Evolutionary conservation across 2,329 filamentous ascomycete species (phyloP), one percentile per base, ranked within the genome.

Genomic region (Alternaria consortialis): DNA sequence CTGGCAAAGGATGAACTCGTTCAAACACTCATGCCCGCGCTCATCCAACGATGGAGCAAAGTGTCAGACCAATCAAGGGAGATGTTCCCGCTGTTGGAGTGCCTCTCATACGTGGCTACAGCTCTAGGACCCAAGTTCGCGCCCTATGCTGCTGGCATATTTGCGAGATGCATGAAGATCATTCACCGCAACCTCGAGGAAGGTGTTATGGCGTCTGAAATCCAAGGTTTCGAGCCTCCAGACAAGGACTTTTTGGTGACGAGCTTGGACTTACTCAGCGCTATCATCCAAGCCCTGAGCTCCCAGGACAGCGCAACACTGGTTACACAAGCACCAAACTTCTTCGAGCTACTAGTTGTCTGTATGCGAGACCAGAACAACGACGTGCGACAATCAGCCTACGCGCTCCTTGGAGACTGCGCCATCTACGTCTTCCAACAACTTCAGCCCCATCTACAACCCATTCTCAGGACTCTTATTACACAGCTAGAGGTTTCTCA

Each of bases 231-330:
- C 39, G 94, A 97, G 59, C 84, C 87, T 52, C 94, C 95, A 1
- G 94, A 98, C 79, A 97, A 97, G 83, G 95, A 99, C 80, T 99
- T 98, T 81, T 84, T 98, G 63, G 91, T 99, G 48, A 98, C 95
- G 31, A 97, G 93, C 73, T 85, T 99, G 61, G 95, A 99, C 77
- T 88, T 99, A 13, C 82, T 99, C 56, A 97, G 94, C 75, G 91
- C 94, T 27, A 92, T 98, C 68, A 91, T 99, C 57, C 95, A 99
- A 77, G 93, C 94, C 2, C 86, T 99, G 7, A 88, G 92, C 48
- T 83, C 86, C 50, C 81, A 86, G 47, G 90, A 92, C 80, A 91
- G 92, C 56, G 85, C 87, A n/a, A 87, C 91, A 68, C 85, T 99
- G 29, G 89, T 97, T 58, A 86, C 86, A 64, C 87, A 83, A 66